Base-by-base conservation (phyloP, 805 yeast genomes). In the Ogataea parapolymorpha region DNA sequence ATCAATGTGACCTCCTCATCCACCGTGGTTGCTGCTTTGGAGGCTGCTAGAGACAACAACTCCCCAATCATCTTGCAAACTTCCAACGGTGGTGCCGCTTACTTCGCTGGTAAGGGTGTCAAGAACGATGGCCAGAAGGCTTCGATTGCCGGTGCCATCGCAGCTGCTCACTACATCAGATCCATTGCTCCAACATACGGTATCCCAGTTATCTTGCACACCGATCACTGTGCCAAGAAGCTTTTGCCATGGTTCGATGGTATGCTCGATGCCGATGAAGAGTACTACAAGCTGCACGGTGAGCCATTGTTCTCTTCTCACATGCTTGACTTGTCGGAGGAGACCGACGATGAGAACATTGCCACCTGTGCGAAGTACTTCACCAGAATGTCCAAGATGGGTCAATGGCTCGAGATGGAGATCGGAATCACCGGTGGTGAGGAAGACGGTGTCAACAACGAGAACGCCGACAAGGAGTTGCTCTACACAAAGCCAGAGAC, bases 351-450 rank as follows among this genome's bases (percentile, higher is more conserved):
- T 53, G 95, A 85, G 75, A 93, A 93, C 85, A 91, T 93, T 60
- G 82, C 80, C 51, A 84, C 86, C 54, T 90, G 97, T 79, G 95
- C 72, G 71, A 83, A 87, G 74, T 93, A 93, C 82, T 91, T 93
- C 75, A 77, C 76, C 70, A 87, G 95, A 74, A 88, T 87, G 82
- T 73, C 95, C 68, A 88, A 85, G 75, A 77, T 91, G 80, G 77
- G 80, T 74, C 98, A 91, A 77, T 93, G 93, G 93, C 81, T 93
- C 67, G 99, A 93, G 80, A 93, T 93, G 99, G 99, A 93, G 79
- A 93, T 93, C 67, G 99, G 99, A 82, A 93, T 93, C 82, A 93
- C 99, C 68, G 99, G 99, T 75, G 99, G 99, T 83, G 99, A 93
- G 79, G 99, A 93, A 76, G 99, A 93, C 67, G 99, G 99, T 82